Evolutionary conservation across 2,329 filamentous ascomycete species (phyloP).

Genomic region (Ilyonectria destructans): DNA sequence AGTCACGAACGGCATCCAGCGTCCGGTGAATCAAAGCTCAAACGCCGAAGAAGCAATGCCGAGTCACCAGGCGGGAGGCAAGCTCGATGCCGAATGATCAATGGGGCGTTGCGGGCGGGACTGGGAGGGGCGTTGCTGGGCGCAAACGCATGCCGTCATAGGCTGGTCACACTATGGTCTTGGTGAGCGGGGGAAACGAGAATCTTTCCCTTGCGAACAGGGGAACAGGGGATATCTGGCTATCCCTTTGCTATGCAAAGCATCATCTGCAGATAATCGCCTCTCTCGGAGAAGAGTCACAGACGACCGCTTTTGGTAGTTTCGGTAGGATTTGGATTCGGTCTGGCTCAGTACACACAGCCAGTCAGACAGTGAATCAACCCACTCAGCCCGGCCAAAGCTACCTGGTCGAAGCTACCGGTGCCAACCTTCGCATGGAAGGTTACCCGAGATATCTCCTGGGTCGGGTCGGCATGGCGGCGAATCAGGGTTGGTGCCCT

Average conservation of each 20-base stretch:
- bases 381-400: neutral
- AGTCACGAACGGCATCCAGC: neutral
- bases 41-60: neutral
- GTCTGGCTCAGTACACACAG: constrained; percentile 6
- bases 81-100: constrained; percentile 11
- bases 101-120: neutral
- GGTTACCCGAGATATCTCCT: constrained; percentile 35
- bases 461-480: constrained; percentile 17
- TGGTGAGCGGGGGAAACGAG: constrained; percentile 18
- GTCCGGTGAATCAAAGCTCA: neutral
- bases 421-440: constrained; percentile 25
- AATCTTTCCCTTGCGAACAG: neutral
- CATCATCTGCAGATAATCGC: constrained; percentile 19
- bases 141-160: constrained; percentile 29
- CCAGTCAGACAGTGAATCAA: constrained; percentile 14
- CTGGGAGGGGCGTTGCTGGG: neutral
- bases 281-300: constrained; percentile 26
- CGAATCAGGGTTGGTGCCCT: constrained; percentile 50
- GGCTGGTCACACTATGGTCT: constrained; percentile 10
- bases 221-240: constrained; percentile 2
- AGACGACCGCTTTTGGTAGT: constrained; percentile 4
- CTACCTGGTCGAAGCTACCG: neutral
- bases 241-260: constrained; percentile 25
- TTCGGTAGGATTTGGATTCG: constrained; percentile 10
- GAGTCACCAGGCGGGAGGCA: neutral